These are phyloP conservation scores for Gynandropsis gynandra DNA, from an alignment of 345 rosid species.

Conservation along the genomic window DNA sequence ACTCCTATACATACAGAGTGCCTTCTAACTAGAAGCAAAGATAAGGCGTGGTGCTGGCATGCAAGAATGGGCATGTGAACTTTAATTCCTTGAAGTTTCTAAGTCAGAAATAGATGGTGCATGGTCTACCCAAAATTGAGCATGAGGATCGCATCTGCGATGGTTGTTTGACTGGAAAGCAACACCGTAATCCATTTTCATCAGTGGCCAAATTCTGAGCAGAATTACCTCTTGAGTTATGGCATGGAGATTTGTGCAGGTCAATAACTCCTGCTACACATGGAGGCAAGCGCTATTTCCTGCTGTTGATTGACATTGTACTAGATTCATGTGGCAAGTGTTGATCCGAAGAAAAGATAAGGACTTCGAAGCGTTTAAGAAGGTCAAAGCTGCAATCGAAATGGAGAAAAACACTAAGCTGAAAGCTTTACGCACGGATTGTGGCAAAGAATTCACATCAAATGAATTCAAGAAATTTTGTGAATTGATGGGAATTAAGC, in stretches of 20 bases:
- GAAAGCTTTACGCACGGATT: background rate
- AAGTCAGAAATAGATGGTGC: background rate
- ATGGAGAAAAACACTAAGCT: background rate
- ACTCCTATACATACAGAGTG: too few species aligned
- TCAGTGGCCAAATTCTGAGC: background rate
- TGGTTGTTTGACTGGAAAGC: background rate
- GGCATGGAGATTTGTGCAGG: too few species aligned
- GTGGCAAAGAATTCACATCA: too few species aligned
- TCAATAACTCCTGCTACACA: background rate
- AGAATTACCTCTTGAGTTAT: background rate
- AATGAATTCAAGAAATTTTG: too few species aligned
- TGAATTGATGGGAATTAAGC: background rate
- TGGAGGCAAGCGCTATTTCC: background rate
- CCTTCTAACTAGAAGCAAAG: too few species aligned
- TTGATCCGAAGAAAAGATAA: too few species aligned
- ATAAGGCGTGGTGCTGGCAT: background rate
- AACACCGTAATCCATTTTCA: background rate
- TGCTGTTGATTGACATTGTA: background rate
- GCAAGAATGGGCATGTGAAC: background rate
- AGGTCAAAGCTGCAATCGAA: background rate
- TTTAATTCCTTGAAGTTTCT: background rate
- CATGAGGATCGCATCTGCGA: background rate
- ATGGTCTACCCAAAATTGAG: background rate
- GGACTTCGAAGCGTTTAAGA: background rate
- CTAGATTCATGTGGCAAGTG: background rate